phyloP scores from a whole-genome alignment of 2,329 filamentous ascomycete species.

The Botrytis sinoallii region DNA sequence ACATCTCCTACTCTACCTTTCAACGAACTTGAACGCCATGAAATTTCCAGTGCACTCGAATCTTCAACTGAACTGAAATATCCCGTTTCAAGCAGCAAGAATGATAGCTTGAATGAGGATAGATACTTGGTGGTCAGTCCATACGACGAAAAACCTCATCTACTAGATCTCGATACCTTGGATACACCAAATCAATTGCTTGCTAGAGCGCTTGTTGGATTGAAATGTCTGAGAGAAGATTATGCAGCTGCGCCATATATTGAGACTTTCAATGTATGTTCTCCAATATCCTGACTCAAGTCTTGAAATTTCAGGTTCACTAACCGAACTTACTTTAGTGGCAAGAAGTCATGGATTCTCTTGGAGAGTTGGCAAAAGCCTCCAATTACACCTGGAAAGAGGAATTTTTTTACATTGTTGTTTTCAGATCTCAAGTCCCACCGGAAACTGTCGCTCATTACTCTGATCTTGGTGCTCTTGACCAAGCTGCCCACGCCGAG shows the following conservation, averaged over 20 bases:
- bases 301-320: not conserved
- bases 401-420: slow-evolving; percentile 76
- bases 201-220: slow-evolving; percentile 64
- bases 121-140: slow-evolving; percentile 65
- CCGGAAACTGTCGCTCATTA: slow-evolving; percentile 56
- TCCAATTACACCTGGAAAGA: slow-evolving; percentile 55
- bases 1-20: slow-evolving; percentile 20
- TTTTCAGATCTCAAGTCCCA: slow-evolving; percentile 73
- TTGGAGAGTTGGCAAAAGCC: slow-evolving; percentile 51
- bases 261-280: slow-evolving; percentile 63
- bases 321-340: slow-evolving; percentile 43
- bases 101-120: slow-evolving; percentile 17
- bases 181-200: slow-evolving; percentile 65
- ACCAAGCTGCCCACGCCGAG: slow-evolving; percentile 76
- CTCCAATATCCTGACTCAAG: not conserved
- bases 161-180: slow-evolving; percentile 68
- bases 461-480: slow-evolving; percentile 66
- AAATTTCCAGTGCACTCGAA: not conserved
- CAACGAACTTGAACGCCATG: not conserved
- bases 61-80: not conserved
- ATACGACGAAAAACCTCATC: slow-evolving; percentile 67
- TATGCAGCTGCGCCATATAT: slow-evolving; percentile 76
- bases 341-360: slow-evolving; percentile 55
- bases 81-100: not conserved
- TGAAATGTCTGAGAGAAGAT: slow-evolving; percentile 61